These are phyloP conservation scores for Urostyla sp. DNA, from an alignment of 73 alveolate species.

Conservation along the genomic window DNA sequence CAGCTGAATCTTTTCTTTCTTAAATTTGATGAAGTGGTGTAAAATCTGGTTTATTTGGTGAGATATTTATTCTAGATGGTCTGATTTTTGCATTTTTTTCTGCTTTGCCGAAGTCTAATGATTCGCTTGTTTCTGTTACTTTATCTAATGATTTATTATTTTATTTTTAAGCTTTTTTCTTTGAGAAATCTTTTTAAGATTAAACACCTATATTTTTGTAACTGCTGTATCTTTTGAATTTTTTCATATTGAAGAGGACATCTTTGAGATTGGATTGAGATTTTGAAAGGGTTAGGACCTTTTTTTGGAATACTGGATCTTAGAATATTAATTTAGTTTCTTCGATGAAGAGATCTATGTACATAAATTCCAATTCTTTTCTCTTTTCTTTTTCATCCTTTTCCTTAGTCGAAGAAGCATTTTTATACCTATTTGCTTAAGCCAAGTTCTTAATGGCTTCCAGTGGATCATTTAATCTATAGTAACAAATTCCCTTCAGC, in stretches of 20 bases:
- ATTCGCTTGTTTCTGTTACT: not conserved
- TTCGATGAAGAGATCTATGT: constrained; percentile 41
- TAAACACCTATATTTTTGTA: constrained; percentile 26
- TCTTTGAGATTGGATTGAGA: constrained; percentile 11
- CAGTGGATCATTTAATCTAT: constrained; percentile 2
- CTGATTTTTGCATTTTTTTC: no score
- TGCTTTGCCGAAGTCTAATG: no score
- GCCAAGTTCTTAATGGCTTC: constrained; percentile 26
- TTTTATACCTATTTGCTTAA: not conserved
- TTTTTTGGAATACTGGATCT: constrained; percentile 9
- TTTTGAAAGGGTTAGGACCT: constrained; percentile 1
- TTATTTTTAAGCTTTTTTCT: not conserved
- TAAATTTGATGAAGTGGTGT: no score
- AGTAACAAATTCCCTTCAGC: constrained; percentile 41
- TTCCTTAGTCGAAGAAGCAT: not conserved
- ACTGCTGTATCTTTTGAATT: constrained; percentile 25
- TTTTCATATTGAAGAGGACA: constrained; percentile 4
- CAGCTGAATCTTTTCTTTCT: no score
- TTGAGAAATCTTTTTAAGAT: constrained; percentile 9
- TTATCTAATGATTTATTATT: not conserved
- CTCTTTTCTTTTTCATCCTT: not conserved
- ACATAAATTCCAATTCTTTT: constrained; percentile 12
- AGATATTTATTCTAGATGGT: no score
- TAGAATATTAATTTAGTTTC: constrained; percentile 32
- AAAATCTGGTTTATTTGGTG: no score